Percentiles rank a stretch among this genome's conserved stretches.
phyloP scores from a whole-genome alignment of 2,329 filamentous ascomycete genomes.

The Trichoderma sp. region DNA sequence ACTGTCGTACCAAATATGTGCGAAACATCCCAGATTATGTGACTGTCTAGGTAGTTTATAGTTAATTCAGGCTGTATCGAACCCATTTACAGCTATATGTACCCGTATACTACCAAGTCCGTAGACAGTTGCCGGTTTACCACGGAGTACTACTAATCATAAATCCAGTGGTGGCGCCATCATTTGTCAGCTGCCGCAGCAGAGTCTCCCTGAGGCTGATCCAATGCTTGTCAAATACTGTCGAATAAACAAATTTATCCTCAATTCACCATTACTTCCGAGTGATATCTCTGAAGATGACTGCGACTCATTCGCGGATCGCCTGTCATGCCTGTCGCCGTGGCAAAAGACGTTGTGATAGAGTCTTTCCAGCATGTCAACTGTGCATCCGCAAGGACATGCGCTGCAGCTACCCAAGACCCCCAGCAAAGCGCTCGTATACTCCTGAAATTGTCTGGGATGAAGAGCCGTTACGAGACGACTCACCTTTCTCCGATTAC shows the following conservation, averaged over 20 bases:
- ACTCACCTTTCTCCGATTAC: neutral
- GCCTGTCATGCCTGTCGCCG: neutral
- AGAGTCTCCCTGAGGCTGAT: neutral
- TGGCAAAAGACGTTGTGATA: neutral
- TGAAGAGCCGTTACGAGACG: neutral
- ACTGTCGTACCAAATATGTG: no score
- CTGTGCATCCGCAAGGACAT: neutral
- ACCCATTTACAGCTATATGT: no score
- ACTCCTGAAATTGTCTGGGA: neutral
- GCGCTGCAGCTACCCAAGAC: neutral
- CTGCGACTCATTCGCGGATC: neutral
- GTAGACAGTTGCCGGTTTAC: no score
- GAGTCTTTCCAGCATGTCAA: neutral
- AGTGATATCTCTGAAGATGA: neutral
- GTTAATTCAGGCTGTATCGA: no score
- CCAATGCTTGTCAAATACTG: neutral
- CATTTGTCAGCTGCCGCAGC: neutral
- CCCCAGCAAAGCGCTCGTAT: neutral
- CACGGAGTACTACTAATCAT: no score
- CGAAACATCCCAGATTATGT: no score
- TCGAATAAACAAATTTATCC: neutral
- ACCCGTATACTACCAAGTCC: no score
- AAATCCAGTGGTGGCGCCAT: neutral
- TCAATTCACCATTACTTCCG: neutral
- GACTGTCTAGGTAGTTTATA: no score